phyloP scores from a whole-genome alignment of 2,329 filamentous ascomycete genomes.

The Sporothrix globosa region DNA sequence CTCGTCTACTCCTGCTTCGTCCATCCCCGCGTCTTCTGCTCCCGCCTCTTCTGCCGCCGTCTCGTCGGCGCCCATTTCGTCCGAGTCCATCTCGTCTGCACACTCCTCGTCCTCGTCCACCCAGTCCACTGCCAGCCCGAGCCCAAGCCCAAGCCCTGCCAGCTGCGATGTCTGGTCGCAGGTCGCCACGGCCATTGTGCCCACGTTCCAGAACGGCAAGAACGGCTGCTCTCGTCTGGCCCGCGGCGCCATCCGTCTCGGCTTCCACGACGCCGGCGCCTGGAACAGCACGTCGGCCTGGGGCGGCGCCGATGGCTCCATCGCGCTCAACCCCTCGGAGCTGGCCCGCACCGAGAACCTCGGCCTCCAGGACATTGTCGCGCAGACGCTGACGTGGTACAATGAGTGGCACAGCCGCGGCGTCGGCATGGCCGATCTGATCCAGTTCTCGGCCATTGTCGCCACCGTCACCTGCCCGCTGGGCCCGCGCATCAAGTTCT shows the following conservation, averaged over 20 bases:
- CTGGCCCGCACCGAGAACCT: constrained; percentile 53
- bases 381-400: constrained; percentile 45
- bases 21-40: no score
- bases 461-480: constrained; percentile 55
- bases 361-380: constrained; percentile 49
- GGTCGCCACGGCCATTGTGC: constrained; percentile 45
- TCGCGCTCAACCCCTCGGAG: constrained; percentile 51
- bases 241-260: constrained; percentile 49
- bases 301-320: constrained; percentile 51
- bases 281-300: constrained; percentile 47
- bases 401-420: constrained; percentile 49
- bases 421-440: constrained; percentile 49
- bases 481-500: constrained; percentile 53
- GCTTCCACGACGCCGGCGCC: constrained; percentile 52
- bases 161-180: constrained; percentile 46
- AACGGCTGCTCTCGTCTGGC: constrained; percentile 48
- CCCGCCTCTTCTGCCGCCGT: no score
- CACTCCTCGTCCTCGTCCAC: neutral
- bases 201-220: constrained; percentile 41
- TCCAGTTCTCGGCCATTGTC: constrained; percentile 48
- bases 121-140: neutral
- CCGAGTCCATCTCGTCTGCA: no score
- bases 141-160: constrained; percentile 30
- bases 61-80: no score
- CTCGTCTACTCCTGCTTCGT: no score